phyloP scores from a whole-genome alignment of 1,284 basidiomycete genomes.

The Wallemia mellicola region DNA sequence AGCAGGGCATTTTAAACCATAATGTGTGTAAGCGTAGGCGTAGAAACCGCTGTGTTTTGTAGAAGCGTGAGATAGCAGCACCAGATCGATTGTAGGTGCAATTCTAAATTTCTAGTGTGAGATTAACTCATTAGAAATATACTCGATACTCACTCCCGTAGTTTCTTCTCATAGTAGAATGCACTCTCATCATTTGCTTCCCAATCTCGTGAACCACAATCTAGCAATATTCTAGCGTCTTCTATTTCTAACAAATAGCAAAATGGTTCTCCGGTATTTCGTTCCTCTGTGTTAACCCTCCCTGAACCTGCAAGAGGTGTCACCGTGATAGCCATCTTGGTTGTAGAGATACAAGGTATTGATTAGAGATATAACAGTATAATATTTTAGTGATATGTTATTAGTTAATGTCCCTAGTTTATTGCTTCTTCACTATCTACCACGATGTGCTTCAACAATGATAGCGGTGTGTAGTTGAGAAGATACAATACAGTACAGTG shows the following conservation, averaged over 20 bases:
- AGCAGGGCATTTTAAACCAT: constrained; percentile 68
- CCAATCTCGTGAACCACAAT: constrained; percentile 35
- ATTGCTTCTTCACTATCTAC: too few relatives aligned
- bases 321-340: neutral
- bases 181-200: constrained; percentile 5
- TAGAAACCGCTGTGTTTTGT: constrained; percentile 64
- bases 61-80: constrained; percentile 77
- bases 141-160: constrained; percentile 7
- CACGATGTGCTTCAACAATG: too few relatives aligned
- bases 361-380: too few relatives aligned
- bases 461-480: too few relatives aligned
- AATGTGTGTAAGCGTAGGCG: constrained; percentile 59
- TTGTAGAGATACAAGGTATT: too few relatives aligned
- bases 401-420: too few relatives aligned
- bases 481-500: too few relatives aligned
- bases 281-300: neutral
- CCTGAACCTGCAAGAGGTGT: neutral
- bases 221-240: constrained; percentile 71
- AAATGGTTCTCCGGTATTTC: constrained; percentile 11
- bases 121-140: neutral
- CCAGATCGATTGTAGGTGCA: constrained; percentile 48
- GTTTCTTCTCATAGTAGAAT: constrained; percentile 5
- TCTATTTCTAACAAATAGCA: constrained; percentile 73
- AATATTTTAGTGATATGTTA: too few relatives aligned
- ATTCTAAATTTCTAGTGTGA: constrained; percentile 18